These are phyloP conservation scores for Ophioceras dolichostomum DNA, from an alignment of 2,329 filamentous ascomycete genomes.

Conservation along the genomic window DNA sequence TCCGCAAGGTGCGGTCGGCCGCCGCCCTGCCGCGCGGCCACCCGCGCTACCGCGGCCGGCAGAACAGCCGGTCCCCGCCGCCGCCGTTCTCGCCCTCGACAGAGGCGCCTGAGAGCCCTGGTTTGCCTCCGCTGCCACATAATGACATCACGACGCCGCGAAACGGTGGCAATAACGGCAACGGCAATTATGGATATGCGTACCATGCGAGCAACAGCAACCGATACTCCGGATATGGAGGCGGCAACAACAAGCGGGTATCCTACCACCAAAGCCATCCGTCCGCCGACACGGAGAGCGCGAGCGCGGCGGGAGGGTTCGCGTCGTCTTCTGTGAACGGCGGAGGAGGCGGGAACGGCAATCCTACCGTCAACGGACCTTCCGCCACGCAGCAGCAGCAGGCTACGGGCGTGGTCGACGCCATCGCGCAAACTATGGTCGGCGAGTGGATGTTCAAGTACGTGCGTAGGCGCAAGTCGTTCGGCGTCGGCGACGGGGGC, in stretches of 20 bases:
- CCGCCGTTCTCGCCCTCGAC: slow-evolving; percentile 54
- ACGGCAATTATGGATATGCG: no score
- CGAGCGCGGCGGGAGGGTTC: slow-evolving; percentile 32
- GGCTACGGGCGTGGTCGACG: slow-evolving; percentile 76
- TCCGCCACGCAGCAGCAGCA: no score
- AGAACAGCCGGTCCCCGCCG: slow-evolving; percentile 48
- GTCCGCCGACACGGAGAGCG: slow-evolving; percentile 45
- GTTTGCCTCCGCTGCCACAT: slow-evolving; percentile 58
- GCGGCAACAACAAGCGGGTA: no score
- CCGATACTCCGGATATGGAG: no score
- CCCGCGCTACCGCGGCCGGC: slow-evolving; percentile 25
- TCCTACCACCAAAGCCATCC: slow-evolving; percentile 45
- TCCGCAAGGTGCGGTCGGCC: slow-evolving; percentile 78
- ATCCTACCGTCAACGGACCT: no score
- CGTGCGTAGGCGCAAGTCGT: slow-evolving; percentile 77
- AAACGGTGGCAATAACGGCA: no score
- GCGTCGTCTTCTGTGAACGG: no score
- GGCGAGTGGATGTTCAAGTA: slow-evolving; percentile 97
- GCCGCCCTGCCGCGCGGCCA: slow-evolving; percentile 52
- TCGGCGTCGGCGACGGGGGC: slow-evolving; percentile 61
- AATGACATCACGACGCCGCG: slow-evolving; percentile 58
- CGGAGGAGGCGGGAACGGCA: no score
- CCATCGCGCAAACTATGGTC: slow-evolving; percentile 96
- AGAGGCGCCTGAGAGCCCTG: slow-evolving; percentile 42
- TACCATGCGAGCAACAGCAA: no score